Conservation (phyloP, 2,329 filamentous ascomycete species). For the Hyphodiscus sp. region DNA sequence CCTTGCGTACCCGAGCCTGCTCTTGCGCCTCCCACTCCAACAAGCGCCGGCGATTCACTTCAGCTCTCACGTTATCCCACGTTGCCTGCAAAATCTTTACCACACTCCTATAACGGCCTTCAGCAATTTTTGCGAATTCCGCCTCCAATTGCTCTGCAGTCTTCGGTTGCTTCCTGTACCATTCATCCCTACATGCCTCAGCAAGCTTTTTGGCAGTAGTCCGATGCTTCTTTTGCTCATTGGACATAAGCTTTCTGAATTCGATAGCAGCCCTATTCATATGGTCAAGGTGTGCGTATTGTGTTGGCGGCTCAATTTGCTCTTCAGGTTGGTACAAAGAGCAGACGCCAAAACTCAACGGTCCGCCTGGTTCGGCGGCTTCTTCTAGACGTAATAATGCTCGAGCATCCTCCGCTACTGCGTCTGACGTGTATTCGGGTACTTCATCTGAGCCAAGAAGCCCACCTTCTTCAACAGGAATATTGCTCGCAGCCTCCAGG, state of each 20-base stretch:
- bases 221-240: conserved; percentile 73
- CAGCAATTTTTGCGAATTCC: conserved; percentile 64
- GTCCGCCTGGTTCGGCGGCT: conserved; percentile 67
- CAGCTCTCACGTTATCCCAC: conserved; percentile 57
- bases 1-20: conserved; percentile 58
- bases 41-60: conserved; percentile 54
- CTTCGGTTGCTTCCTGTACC: conserved; percentile 67
- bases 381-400: conserved; percentile 64
- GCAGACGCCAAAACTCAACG: conserved; percentile 65
- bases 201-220: conserved; percentile 74
- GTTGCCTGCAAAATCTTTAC: conserved; percentile 49
- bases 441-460: conserved; percentile 49
- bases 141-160: conserved; percentile 73
- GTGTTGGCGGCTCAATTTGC: conserved; percentile 63
- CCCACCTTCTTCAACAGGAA: conserved; percentile 54
- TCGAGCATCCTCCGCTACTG: conserved; percentile 60
- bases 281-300: conserved; percentile 86
- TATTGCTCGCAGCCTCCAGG: conserved; percentile 41
- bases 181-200: conserved; percentile 69
- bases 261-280: conserved; percentile 71
- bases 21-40: conserved; percentile 60
- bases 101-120: conserved; percentile 65
- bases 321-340: conserved; percentile 68
- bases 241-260: conserved; percentile 72
- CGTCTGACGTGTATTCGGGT: conserved; percentile 51